Percentiles rank a stretch among this genome's conserved stretches.
Conservation (phyloP, 2,329 filamentous ascomycete genomes). For the Fulvia fulva region DNA sequence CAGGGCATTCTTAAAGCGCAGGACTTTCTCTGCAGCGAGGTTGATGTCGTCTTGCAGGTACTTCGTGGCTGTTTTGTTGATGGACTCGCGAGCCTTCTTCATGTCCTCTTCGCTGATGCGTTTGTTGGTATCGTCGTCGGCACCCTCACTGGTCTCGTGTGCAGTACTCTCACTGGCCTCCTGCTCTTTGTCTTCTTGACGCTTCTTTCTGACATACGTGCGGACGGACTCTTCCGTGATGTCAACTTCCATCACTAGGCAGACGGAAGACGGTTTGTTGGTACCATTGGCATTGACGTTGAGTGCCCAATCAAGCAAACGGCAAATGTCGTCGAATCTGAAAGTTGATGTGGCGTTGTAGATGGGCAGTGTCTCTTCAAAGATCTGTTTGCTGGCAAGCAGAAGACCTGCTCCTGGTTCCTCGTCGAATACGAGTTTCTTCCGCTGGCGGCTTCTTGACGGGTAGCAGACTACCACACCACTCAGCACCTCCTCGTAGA, state of each 20-base stretch:
- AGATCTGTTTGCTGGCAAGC: background rate
- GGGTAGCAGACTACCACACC: background rate
- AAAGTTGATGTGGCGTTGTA: background rate
- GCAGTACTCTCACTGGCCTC: no score
- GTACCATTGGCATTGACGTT: background rate
- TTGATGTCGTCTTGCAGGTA: background rate
- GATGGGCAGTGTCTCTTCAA: background rate
- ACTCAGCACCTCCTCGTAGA: background rate
- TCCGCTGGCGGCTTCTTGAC: background rate
- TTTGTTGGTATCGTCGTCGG: no score
- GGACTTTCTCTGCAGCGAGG: background rate
- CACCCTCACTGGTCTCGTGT: no score
- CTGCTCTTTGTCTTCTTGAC: no score
- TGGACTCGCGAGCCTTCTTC: background rate
- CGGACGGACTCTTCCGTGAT: background rate
- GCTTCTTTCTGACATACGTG: background rate
- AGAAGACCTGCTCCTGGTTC: background rate
- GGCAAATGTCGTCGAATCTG: background rate
- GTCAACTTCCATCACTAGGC: background rate
- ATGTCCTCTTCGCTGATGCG: background rate
- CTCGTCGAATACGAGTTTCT: background rate
- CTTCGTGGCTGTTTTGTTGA: background rate
- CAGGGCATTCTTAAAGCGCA: background rate
- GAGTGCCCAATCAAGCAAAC: background rate
- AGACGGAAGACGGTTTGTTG: background rate